phyloP scores from a whole-genome alignment of 345 rosid species.

The Citrus cavaleriei region DNA sequence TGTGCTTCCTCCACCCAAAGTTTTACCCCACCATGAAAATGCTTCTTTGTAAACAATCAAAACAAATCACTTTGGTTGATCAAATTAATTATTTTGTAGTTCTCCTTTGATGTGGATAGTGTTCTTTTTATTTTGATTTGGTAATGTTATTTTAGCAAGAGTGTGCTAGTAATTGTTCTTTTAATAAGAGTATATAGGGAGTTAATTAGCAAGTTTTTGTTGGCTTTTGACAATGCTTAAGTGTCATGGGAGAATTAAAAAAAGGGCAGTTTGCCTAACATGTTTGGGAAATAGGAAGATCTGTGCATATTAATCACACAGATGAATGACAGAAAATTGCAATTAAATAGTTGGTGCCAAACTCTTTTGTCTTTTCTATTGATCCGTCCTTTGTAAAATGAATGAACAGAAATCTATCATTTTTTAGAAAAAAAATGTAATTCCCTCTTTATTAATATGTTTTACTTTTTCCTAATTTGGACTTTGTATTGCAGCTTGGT shows the following conservation, averaged over 20 bases:
- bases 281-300: background rate
- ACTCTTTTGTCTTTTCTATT: background rate
- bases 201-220: background rate
- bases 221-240: background rate
- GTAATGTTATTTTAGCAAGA: background rate
- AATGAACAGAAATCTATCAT: background rate
- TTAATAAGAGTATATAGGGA: background rate
- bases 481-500: constrained; percentile 65
- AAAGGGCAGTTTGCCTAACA: background rate
- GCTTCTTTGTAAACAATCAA: background rate
- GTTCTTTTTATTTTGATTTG: background rate
- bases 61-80: background rate
- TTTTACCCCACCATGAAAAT: background rate
- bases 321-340: background rate
- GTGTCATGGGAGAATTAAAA: background rate
- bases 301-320: background rate
- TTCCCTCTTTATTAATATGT: background rate
- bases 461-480: background rate
- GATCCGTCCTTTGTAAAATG: background rate
- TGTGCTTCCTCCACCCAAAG: background rate
- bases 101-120: background rate
- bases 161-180: background rate
- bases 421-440: background rate
- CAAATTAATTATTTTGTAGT: background rate
- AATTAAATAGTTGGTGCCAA: background rate